Base-by-base conservation (phyloP, 306 rosid genomes). In the Betula pendula region DNA sequence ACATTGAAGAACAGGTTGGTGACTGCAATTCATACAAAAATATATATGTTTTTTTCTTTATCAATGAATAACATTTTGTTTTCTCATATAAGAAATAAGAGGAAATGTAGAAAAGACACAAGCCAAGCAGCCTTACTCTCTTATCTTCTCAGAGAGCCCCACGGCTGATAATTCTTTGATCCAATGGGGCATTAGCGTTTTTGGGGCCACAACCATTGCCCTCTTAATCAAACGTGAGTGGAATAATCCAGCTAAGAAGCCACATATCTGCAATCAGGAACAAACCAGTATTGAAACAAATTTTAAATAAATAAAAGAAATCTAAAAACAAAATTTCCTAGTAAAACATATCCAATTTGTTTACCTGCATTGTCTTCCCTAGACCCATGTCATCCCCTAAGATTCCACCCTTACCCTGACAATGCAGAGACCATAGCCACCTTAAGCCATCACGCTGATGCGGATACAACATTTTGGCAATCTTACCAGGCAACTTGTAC, bases 311-410 rank as follows among this genome's bases (percentile, higher is more conserved):
- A 79, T 3, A 42, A 49, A 74, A 77, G 3, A 31, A 31, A 33
- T 47, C 53, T 38, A 38, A 35, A 66, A 82, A 65, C 29, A 80
- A 25, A 49, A 31, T 27, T 19, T 65, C 63, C 7, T 40, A 49
- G 31, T 19, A 65, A 68, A 51, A 68, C 24, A 19, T 38, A 29
- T 49, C 70, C 51, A 78, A 56, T 75, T 80, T 77, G 69, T 51
- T 74, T 90, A 91, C 98, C 93, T 94, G 98, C 98, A 91, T 94
- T 20, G 98, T 94, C 87, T 94, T 94, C 7, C 98, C 98, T 83
- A 94, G 72, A 53, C 98, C 98, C 98, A 91, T 94, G 80, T 94
- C 98, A 86, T 94, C 98, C 16, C 98, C 98, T 83, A 94, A 86
- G 63, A 94, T 89, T 79, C 98, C 98, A 74, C 98, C 97, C 84